Evolutionary conservation across 768 basidiomycete species (phyloP).

Genomic region (Leccinum obscurum): DNA sequence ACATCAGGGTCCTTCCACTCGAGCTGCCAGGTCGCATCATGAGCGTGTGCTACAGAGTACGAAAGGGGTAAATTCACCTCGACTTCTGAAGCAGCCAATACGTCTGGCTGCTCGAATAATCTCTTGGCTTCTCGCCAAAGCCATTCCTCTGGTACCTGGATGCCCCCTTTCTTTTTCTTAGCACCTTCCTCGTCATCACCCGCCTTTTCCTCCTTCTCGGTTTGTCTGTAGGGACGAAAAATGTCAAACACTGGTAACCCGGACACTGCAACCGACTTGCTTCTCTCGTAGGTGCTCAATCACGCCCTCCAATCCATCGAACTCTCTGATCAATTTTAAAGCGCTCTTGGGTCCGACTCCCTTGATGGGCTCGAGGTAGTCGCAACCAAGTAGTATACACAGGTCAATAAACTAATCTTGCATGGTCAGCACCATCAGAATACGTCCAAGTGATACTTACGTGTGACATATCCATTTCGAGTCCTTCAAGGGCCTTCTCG

Average conservation of each 20-base stretch:
- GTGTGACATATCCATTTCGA: constrained; percentile 91
- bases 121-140: constrained; percentile 95
- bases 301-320: constrained; percentile 69
- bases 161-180: constrained; percentile 64
- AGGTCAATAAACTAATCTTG: constrained; percentile 84
- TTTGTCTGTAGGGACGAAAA: constrained; percentile 24
- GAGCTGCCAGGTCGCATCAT: constrained; percentile 48
- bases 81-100: constrained; percentile 79
- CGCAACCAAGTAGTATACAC: constrained; percentile 95
- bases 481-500: constrained; percentile 77
- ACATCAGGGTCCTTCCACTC: constrained; percentile 95
- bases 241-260: neutral
- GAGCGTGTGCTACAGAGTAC: neutral
- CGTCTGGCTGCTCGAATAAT: constrained; percentile 88
- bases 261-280: constrained; percentile 36
- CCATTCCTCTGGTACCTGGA: constrained; percentile 91
- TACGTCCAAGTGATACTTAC: constrained; percentile 37
- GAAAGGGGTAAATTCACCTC: constrained; percentile 54
- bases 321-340: constrained; percentile 86
- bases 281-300: constrained; percentile 79
- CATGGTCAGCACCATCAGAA: constrained; percentile 1
- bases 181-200: constrained; percentile 41
- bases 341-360: constrained; percentile 96
- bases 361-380: constrained; percentile 98
- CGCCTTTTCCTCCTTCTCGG: constrained; percentile 45